Conservation (phyloP, 352 stramenopile genomes). For the Thraustochytrium striatum region DNA sequence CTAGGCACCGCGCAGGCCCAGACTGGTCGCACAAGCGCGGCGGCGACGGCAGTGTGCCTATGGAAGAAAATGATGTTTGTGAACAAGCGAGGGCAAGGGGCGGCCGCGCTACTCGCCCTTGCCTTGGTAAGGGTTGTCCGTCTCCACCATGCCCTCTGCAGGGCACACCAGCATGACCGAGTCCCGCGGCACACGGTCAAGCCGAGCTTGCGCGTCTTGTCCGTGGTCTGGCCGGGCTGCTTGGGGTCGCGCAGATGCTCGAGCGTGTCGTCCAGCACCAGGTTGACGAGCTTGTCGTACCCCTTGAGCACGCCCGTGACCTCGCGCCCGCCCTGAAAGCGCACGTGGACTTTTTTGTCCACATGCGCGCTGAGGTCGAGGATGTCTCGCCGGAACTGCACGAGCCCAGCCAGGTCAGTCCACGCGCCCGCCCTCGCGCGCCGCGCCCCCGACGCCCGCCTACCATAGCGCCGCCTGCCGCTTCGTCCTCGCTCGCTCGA, state of each 20-base stretch:
- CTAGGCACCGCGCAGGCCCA: too few relatives aligned
- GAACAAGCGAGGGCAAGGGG: too few relatives aligned
- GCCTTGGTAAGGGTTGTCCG: conserved; percentile 64
- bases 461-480: not conserved
- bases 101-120: not conserved
- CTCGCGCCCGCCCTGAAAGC: conserved; percentile 78
- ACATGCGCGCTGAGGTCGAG: conserved; percentile 90
- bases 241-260: conserved; percentile 79
- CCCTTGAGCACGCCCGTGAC: conserved; percentile 77
- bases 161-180: conserved; percentile 68
- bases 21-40: too few relatives aligned
- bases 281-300: conserved; percentile 93
- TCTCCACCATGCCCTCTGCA: conserved; percentile 68
- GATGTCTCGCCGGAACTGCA: conserved; percentile 63
- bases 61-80: too few relatives aligned
- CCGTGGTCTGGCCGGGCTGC: conserved; percentile 77
- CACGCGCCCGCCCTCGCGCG: not conserved
- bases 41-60: too few relatives aligned
- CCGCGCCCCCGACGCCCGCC: too few relatives aligned
- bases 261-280: conserved; percentile 91
- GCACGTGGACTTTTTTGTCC: conserved; percentile 86
- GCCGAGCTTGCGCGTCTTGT: conserved; percentile 83
- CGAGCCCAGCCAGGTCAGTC: not conserved
- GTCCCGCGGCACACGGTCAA: conserved; percentile 79
- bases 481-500: too few relatives aligned